Evolutionary conservation across 1,284 basidiomycete species (phyloP).

Genomic region (Afroboletus lepidellus): DNA sequence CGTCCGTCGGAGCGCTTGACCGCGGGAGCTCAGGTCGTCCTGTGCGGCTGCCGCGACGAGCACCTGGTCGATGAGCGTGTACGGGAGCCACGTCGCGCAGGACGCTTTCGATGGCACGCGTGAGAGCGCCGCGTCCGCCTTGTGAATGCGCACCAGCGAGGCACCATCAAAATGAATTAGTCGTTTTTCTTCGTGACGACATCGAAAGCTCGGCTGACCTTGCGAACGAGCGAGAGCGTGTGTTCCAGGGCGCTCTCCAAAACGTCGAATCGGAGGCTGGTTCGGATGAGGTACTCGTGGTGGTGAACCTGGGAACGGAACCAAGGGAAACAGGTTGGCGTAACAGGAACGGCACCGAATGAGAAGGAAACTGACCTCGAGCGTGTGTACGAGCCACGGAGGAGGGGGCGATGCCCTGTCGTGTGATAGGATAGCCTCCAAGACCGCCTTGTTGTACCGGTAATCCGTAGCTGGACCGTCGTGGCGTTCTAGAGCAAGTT

Average conservation of each 20-base stretch:
- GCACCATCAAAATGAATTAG: constrained; percentile 13
- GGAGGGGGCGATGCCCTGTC: constrained; percentile 68
- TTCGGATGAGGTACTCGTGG: constrained; percentile 76
- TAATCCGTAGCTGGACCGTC: constrained; percentile 74
- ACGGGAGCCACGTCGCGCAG: constrained; percentile 75
- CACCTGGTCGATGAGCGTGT: constrained; percentile 85
- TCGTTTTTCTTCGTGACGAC: constrained; percentile 3
- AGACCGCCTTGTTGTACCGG: constrained; percentile 70
- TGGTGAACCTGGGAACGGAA: constrained; percentile 55
- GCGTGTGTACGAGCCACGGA: constrained; percentile 75
- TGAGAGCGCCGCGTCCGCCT: constrained; percentile 57
- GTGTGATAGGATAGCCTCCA: constrained; percentile 74
- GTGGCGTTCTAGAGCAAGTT: constrained; percentile 74
- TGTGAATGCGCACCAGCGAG: constrained; percentile 4
- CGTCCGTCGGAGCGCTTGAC: constrained; percentile 41
- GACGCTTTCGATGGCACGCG: constrained; percentile 56
- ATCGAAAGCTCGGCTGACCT: constrained; percentile 45
- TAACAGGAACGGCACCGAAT: constrained; percentile 10
- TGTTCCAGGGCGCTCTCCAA: constrained; percentile 78
- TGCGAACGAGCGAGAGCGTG: constrained; percentile 65
- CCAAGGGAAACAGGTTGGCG: constrained; percentile 6
- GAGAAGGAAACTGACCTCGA: constrained; percentile 53
- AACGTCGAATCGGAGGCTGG: constrained; percentile 74
- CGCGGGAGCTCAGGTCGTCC: constrained; percentile 47
- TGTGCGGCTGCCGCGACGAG: constrained; percentile 63